These are phyloP conservation scores for Neofusicoccum umdonicola DNA, from an alignment of 2,329 filamentous ascomycete genomes.

Conservation along the genomic window DNA sequence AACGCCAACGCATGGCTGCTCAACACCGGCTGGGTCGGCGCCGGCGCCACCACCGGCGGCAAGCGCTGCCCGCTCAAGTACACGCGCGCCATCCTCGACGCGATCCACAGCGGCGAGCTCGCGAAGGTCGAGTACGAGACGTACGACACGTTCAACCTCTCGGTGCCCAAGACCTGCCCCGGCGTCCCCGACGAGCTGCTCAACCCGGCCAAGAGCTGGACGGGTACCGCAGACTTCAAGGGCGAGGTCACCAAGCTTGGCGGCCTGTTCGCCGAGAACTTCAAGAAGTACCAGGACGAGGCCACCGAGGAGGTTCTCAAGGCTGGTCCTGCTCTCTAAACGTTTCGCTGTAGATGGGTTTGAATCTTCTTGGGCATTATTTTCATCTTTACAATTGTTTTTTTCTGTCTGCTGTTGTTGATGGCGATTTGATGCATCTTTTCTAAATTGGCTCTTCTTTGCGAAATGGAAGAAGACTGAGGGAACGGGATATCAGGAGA, in stretches of 20 bases:
- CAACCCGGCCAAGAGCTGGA: slow-evolving; percentile 94
- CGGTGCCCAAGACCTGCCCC: slow-evolving; percentile 88
- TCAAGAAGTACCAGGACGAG: slow-evolving; percentile 88
- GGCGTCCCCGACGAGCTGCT: slow-evolving; percentile 87
- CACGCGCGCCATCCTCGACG: slow-evolving; percentile 95
- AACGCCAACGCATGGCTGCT: slow-evolving; percentile 96
- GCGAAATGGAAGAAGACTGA: no score
- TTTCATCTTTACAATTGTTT: no score
- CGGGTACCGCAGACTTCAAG: slow-evolving; percentile 76
- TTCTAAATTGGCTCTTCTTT: neutral
- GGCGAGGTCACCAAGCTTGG: slow-evolving; percentile 88
- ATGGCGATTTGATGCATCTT: no score
- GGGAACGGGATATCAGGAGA: neutral
- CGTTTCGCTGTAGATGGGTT: no score
- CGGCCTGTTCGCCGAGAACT: slow-evolving; percentile 90
- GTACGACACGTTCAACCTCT: slow-evolving; percentile 95
- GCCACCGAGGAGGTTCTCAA: slow-evolving; percentile 53
- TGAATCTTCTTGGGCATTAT: no score
- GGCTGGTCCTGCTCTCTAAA: slow-evolving; percentile 39
- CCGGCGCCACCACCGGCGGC: slow-evolving; percentile 83
- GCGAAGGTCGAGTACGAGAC: slow-evolving; percentile 90
- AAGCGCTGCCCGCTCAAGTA: slow-evolving; percentile 98
- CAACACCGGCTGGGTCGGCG: slow-evolving; percentile 97
- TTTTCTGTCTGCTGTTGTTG: no score
- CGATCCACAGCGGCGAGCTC: slow-evolving; percentile 95